phyloP scores from a whole-genome alignment of 768 basidiomycete species.

The Neoboletus subvelutipes region DNA sequence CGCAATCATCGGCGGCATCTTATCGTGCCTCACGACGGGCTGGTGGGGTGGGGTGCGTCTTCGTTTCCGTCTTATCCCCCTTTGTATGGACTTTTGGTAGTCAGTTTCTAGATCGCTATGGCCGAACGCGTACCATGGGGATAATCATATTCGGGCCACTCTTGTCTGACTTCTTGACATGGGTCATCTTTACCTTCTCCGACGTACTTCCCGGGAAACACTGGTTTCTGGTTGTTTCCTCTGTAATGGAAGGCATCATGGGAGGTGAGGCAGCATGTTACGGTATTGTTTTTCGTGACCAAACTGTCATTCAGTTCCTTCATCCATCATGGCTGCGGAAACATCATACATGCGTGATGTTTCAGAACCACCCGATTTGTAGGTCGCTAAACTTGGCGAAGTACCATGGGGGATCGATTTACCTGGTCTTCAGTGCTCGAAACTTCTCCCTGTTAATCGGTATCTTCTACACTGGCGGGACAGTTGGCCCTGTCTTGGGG shows the following conservation, averaged over 20 bases:
- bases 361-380: neutral
- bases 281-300: neutral
- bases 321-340: neutral
- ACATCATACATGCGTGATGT: constrained; percentile 3
- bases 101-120: constrained; percentile 1
- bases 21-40: constrained; percentile 1
- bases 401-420: neutral
- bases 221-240: neutral
- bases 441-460: constrained; percentile 2
- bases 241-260: neutral
- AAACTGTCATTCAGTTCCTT: neutral
- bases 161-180: neutral
- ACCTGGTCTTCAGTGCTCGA: neutral
- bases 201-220: neutral
- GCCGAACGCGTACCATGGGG: constrained; percentile 2
- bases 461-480: neutral
- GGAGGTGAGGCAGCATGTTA: neutral
- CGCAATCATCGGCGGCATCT: constrained; percentile 1
- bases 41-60: constrained; percentile 5
- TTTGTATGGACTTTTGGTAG: neutral
- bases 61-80: neutral
- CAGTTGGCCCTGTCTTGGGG: neutral
- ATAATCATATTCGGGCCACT: constrained; percentile 1
- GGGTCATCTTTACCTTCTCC: neutral
- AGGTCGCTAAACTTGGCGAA: neutral